Evolutionary conservation across 805 yeast species (phyloP).

Genomic region (Vanderwaltozyma verrucispora): DNA sequence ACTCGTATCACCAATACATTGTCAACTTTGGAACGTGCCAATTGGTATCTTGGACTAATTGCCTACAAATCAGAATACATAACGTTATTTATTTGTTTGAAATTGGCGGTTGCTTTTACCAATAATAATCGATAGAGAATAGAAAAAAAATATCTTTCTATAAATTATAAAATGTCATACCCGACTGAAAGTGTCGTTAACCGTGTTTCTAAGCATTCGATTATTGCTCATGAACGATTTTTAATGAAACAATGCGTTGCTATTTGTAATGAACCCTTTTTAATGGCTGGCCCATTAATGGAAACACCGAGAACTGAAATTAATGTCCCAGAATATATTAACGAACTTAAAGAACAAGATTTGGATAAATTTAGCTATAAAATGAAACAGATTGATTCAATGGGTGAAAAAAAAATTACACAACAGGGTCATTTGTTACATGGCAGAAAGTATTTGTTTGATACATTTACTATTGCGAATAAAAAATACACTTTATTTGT

Average conservation of each 20-base stretch:
- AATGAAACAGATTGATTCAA: constrained; percentile 25
- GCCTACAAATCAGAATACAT: too few relatives aligned
- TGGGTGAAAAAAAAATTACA: constrained; percentile 38
- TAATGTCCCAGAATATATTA: constrained; percentile 10
- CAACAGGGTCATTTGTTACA: constrained; percentile 30
- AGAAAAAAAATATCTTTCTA: too few relatives aligned
- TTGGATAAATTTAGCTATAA: constrained; percentile 6
- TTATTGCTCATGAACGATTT: not conserved
- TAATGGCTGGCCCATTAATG: not conserved
- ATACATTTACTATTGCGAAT: constrained; percentile 29
- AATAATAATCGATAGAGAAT: too few relatives aligned
- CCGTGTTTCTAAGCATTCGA: not conserved
- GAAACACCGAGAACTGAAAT: constrained; percentile 12
- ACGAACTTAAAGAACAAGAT: constrained; percentile 1
- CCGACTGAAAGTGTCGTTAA: not conserved
- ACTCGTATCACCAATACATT: too few relatives aligned
- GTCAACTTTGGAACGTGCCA: too few relatives aligned
- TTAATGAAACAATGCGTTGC: not conserved
- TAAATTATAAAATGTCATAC: too few relatives aligned
- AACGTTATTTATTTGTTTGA: too few relatives aligned
- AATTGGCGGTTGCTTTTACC: too few relatives aligned
- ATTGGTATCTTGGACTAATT: too few relatives aligned
- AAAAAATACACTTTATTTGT: constrained; percentile 30
- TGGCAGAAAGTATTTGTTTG: constrained; percentile 31
- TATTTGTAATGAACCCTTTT: not conserved